A percentile compares a stretch with the other conserved stretches of the same genome.
Conservation (phyloP, 2,329 filamentous ascomycete species). For the Sordariomycetes sp. region DNA sequence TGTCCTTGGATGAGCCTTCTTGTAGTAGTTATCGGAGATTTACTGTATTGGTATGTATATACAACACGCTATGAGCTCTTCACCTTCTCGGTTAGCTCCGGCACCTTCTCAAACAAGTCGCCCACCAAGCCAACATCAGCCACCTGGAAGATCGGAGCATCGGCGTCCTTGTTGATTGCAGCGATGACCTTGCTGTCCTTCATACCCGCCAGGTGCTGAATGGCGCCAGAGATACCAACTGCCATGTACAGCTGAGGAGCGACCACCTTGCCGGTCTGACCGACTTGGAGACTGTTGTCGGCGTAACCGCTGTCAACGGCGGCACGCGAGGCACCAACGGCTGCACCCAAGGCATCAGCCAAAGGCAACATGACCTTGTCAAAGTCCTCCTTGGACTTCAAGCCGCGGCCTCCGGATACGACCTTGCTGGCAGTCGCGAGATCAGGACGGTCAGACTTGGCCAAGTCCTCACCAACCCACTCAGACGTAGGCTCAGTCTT, state of each 20-base stretch:
- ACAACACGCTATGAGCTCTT: conserved; percentile 40
- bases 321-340: conserved; percentile 87
- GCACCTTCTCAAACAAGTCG: conserved; percentile 91
- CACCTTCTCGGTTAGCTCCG: conserved; percentile 91
- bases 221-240: conserved; percentile 92
- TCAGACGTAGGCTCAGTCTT: conserved; percentile 65
- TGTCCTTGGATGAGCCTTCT: conserved; percentile 30
- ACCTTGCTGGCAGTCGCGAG: conserved; percentile 82
- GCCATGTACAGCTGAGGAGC: conserved; percentile 93
- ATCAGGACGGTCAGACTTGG: conserved; percentile 90
- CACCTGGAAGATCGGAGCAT: conserved; percentile 97
- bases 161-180: conserved; percentile 94
- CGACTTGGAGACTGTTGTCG: conserved; percentile 96
- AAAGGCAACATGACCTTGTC: conserved; percentile 86
- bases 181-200: conserved; percentile 99
- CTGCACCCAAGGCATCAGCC: conserved; percentile 87
- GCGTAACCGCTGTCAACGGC: conserved; percentile 96
- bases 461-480: conserved; percentile 90
- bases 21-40: conserved; percentile 1
- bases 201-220: conserved; percentile 98
- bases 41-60: conserved; percentile 4
- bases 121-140: conserved; percentile 93
- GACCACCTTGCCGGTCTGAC: conserved; percentile 97
- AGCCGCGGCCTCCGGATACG: conserved; percentile 84
- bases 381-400: conserved; percentile 98